Conservation (phyloP, 2,329 filamentous ascomycete genomes). For the Colletotrichum sublineola region DNA sequence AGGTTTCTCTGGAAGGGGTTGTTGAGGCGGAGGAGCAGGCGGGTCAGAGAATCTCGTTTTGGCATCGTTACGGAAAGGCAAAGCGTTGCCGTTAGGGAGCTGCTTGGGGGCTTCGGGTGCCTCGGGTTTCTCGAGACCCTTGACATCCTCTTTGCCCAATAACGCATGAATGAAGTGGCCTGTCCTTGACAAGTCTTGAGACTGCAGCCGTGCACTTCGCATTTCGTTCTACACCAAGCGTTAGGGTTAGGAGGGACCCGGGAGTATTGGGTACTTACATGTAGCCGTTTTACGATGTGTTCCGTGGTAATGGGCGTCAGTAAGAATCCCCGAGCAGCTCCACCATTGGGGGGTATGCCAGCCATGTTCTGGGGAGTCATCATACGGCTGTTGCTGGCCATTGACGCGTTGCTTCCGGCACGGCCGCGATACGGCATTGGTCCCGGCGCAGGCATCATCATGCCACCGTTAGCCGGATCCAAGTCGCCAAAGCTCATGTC, state of each 20-base stretch:
- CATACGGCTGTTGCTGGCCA: constrained; percentile 73
- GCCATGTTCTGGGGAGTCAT: constrained; percentile 65
- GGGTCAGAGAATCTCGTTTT: constrained; percentile 93
- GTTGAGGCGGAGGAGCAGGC: constrained; percentile 91
- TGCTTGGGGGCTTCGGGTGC: constrained; percentile 62
- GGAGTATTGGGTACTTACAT: constrained; percentile 67
- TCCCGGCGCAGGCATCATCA: constrained; percentile 78
- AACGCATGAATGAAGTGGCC: constrained; percentile 84
- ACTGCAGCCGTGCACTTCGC: constrained; percentile 88
- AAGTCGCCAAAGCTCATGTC: constrained; percentile 95
- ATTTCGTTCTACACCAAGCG: constrained; percentile 78
- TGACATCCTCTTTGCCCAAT: constrained; percentile 77
- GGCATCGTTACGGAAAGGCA: constrained; percentile 76
- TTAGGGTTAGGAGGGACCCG: constrained; percentile 44
- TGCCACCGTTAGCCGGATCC: constrained; percentile 81
- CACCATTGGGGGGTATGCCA: constrained; percentile 65
- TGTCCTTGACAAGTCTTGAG: constrained; percentile 85
- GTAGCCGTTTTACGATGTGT: constrained; percentile 89
- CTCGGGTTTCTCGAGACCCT: constrained; percentile 68
- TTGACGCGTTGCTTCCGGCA: constrained; percentile 75
- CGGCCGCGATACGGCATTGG: constrained; percentile 79
- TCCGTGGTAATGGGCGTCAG: constrained; percentile 92
- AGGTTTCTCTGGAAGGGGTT: constrained; percentile 93
- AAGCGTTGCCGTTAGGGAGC: constrained; percentile 64
- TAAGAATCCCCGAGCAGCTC: constrained; percentile 76